phyloP scores from a whole-genome alignment of 148 eudicot species.

The Rhododendron henanense region DNA sequence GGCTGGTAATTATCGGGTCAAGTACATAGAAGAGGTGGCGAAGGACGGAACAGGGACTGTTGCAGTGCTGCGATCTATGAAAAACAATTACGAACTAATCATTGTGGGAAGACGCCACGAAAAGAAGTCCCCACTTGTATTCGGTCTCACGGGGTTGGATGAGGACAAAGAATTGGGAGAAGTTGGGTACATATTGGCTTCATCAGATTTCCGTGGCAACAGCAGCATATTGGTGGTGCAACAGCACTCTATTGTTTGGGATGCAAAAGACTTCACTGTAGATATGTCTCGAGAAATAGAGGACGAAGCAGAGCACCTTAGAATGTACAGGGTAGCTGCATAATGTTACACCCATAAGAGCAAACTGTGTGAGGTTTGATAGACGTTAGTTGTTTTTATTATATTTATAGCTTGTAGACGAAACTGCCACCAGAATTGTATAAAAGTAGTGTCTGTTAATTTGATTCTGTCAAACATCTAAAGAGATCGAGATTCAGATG shows the following conservation, averaged over 20 bases:
- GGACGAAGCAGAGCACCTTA: slow-evolving; percentile 7
- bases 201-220: slow-evolving; percentile 14
- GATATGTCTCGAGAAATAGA: background rate
- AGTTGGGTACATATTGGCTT: slow-evolving; percentile 12
- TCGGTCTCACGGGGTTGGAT: slow-evolving; percentile 8
- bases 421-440: background rate
- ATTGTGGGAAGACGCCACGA: slow-evolving; percentile 19
- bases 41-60: slow-evolving; percentile 9
- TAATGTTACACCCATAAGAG: background rate
- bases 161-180: slow-evolving; percentile 16
- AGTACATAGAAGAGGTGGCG: slow-evolving; percentile 17
- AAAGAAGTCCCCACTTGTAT: slow-evolving; percentile 6
- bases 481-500: background rate
- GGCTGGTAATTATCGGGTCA: slow-evolving; percentile 6
- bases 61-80: slow-evolving; percentile 2
- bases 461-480: background rate
- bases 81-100: slow-evolving; percentile 17
- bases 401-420: background rate
- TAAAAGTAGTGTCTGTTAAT: background rate
- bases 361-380: background rate
- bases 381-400: background rate
- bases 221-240: slow-evolving; percentile 19
- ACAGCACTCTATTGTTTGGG: slow-evolving; percentile 5
- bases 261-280: slow-evolving; percentile 26
- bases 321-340: background rate